Conservation (phyloP, 441 rosid species). For the Bruguiera hainesii region DNA sequence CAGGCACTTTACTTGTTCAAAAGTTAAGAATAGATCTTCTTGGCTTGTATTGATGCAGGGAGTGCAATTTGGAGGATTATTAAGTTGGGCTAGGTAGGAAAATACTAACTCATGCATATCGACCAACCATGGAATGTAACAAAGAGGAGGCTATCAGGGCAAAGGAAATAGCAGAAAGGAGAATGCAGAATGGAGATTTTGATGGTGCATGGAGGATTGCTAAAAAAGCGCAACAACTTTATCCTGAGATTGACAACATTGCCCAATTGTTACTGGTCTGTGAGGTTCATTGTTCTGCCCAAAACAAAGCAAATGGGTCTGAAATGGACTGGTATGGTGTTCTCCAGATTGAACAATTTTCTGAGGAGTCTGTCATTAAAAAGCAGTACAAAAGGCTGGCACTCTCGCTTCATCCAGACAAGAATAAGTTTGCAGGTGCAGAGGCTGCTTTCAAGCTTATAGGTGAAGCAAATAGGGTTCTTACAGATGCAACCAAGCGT, state of each 20-base stretch:
- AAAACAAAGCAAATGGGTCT: constrained; percentile 47
- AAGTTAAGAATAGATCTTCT: constrained; percentile 5
- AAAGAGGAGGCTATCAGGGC: constrained; percentile 89
- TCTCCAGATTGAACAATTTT: constrained; percentile 61
- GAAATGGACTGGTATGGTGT: constrained; percentile 88
- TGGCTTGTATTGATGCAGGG: constrained; percentile 17
- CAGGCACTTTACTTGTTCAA: neutral
- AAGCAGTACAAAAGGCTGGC: constrained; percentile 91
- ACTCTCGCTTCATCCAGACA: constrained; percentile 86
- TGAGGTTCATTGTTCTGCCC: constrained; percentile 80
- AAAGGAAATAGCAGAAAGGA: constrained; percentile 61
- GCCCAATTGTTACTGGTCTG: constrained; percentile 71
- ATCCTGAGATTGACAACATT: constrained; percentile 54
- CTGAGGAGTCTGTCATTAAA: constrained; percentile 64
- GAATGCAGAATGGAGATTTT: constrained; percentile 58
- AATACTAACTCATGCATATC: neutral
- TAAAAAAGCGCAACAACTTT: constrained; percentile 62
- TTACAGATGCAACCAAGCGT: constrained; percentile 58
- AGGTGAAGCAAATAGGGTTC: constrained; percentile 87
- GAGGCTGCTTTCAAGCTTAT: constrained; percentile 91
- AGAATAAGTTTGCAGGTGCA: constrained; percentile 83
- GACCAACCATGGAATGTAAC: constrained; percentile 66
- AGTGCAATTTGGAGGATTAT: constrained; percentile 13
- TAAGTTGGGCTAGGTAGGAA: neutral
- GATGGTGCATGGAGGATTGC: constrained; percentile 60